Evolutionary conservation across 2,329 filamentous ascomycete genomes (phyloP).

Genomic region (Xylogone sp.): DNA sequence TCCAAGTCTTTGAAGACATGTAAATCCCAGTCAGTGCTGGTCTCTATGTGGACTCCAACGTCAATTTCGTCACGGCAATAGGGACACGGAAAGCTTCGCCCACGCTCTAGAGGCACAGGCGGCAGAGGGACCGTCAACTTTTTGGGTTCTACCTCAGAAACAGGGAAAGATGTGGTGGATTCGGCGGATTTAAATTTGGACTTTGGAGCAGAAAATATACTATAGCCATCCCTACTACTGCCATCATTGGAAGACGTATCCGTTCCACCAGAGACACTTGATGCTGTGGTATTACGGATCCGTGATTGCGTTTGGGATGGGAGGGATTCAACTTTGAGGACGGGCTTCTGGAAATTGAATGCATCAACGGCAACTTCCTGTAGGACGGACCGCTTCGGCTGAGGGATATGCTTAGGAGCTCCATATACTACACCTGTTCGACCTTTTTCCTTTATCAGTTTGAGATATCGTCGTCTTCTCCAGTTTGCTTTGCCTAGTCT

Average conservation of each 20-base stretch:
- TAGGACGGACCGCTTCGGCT: background rate
- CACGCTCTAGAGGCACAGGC: slow-evolving; percentile 6
- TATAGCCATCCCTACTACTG: background rate
- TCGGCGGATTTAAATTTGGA: slow-evolving; percentile 2
- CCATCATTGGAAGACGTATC: background rate
- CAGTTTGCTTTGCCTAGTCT: slow-evolving; percentile 7
- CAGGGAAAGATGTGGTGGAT: background rate
- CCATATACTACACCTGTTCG: background rate
- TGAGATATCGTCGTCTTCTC: slow-evolving; percentile 5
- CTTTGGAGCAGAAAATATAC: background rate
- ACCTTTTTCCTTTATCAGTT: background rate
- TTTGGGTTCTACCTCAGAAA: background rate
- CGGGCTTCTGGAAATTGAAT: background rate
- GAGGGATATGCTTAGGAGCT: background rate
- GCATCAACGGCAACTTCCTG: background rate
- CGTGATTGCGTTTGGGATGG: background rate
- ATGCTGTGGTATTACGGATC: background rate
- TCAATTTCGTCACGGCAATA: slow-evolving; percentile 17
- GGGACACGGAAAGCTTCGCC: slow-evolving; percentile 10
- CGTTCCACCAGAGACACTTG: background rate
- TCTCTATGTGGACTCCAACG: slow-evolving; percentile 4
- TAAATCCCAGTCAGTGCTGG: slow-evolving; percentile 13
- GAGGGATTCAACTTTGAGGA: background rate
- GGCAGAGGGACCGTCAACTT: slow-evolving; percentile 8
- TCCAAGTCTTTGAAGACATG: slow-evolving; percentile 20